A percentile compares a stretch with the other conserved stretches of the same genome.
These are phyloP conservation scores for Hordeum marinum DNA, from an alignment of 176 grass and related monocot species.

Conservation along the genomic window DNA sequence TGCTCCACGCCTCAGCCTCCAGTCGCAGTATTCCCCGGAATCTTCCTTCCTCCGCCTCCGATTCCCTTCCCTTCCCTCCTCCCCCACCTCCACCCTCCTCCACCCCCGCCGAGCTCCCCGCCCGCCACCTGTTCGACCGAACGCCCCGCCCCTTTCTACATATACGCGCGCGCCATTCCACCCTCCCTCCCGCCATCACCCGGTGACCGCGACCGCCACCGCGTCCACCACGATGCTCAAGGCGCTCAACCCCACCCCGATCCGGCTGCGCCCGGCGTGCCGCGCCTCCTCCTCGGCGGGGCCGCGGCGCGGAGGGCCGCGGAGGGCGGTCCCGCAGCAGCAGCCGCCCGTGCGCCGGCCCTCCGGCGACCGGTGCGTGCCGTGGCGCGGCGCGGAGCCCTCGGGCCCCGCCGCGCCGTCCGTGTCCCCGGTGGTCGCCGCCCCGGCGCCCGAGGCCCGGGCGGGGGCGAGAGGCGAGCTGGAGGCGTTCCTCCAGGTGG, in stretches of 20 bases:
- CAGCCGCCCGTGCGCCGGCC: conserved; percentile 74
- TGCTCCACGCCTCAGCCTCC: background rate
- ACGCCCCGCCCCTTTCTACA: conserved; percentile 50
- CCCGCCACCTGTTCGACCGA: conserved; percentile 62
- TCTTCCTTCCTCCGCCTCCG: conserved; percentile 57
- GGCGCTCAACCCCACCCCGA: conserved; percentile 51
- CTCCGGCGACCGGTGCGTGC: conserved; percentile 36
- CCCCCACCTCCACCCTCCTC: background rate
- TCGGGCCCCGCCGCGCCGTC: background rate
- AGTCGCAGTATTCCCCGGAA: conserved; percentile 42
- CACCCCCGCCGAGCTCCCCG: background rate
- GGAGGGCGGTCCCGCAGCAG: conserved; percentile 51
- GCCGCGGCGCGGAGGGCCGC: conserved; percentile 23
- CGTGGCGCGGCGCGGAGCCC: conserved; percentile 34
- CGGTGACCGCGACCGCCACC: background rate
- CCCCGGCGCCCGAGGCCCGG: background rate
- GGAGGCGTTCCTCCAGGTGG: conserved; percentile 82
- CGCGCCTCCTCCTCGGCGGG: conserved; percentile 32
- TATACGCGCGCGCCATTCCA: conserved; percentile 18
- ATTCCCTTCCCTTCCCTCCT: conserved; percentile 45
- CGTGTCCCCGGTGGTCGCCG: background rate
- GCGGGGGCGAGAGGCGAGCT: conserved; percentile 33
- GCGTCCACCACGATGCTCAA: conserved; percentile 45
- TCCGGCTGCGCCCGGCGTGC: conserved; percentile 50
- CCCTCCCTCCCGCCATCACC: background rate